phyloP scores from a whole-genome alignment of 2,329 filamentous ascomycete genomes.

The Blastomyces gilchristii region DNA sequence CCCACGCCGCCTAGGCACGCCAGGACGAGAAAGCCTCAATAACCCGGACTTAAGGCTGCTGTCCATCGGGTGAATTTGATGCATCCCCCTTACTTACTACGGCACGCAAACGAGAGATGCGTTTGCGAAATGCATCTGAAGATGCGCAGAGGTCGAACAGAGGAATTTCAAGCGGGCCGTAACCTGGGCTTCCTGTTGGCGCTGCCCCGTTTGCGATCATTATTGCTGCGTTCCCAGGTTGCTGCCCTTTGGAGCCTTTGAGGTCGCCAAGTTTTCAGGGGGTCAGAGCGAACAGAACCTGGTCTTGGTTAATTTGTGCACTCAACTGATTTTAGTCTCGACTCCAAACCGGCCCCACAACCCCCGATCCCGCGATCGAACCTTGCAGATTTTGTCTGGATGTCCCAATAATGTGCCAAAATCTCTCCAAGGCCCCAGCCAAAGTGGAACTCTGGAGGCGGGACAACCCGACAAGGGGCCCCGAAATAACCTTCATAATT shows the following conservation, averaged over 20 bases:
- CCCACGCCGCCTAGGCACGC: not conserved
- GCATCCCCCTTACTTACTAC: not conserved
- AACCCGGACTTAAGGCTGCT: not conserved
- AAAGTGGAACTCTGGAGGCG: not conserved
- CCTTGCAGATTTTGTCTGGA: not conserved
- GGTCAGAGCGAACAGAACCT: not conserved
- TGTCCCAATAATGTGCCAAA: constrained; percentile 5
- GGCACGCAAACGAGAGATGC: not conserved
- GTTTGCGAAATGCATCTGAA: not conserved
- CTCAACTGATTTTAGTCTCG: not conserved
- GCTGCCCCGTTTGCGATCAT: not conserved
- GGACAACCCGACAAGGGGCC: not conserved
- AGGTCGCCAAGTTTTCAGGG: not conserved
- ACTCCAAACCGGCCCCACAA: constrained; percentile 2
- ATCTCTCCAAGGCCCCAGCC: not conserved
- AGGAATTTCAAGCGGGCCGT: not conserved
- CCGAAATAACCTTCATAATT: not conserved
- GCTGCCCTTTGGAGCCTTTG: not conserved
- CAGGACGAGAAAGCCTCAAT: not conserved
- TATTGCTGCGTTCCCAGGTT: not conserved
- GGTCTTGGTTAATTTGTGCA: not conserved
- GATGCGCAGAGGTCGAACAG: not conserved
- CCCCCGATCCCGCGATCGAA: constrained; percentile 8
- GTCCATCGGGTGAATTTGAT: not conserved
- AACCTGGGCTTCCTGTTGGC: not conserved